Base-by-base conservation (phyloP, 2,329 filamentous ascomycete genomes). In the Aspergillus glaucus region DNA sequence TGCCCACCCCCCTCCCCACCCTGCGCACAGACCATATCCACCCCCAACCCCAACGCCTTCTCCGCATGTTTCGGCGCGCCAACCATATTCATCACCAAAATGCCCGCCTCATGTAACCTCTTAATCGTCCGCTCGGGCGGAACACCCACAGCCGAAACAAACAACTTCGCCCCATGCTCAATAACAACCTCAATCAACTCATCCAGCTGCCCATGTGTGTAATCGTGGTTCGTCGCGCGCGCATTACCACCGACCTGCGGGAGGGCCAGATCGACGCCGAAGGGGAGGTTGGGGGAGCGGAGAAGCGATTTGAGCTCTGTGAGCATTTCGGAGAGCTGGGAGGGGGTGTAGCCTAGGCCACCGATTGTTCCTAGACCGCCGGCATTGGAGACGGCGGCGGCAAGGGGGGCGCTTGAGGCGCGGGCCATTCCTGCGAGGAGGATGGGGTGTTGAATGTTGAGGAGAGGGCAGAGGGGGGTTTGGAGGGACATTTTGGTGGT, bases 31-130 rank as follows among this genome's bases (percentile, higher is more conserved):
- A 97, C 80, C 55, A 96, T 85, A 70, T 97, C 92, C 8, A 95
- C 89, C 40, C 92, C 92, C 0, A 85, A 80, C 44, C 89, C 82
- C 3, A 97, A 75, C 2, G 91, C 91, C 73, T 96, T 96, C 66
- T 85, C 80, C 1, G 91, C 91, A 67, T 97, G 92, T 66, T 86
- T 89, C 2, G 92, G 91, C 60, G 91, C 87, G 0, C 92, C 92
- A 17, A 96, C 90, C 91, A 96, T 96, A 68, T 96, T 96, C 90
- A 96, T 96, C 32, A 96, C 78, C 50, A 94, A 65, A 37, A 97
- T 87, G 0, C 87, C 87, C 0, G 86, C 85, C 7, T 78, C 77
- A 63, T 97, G 92, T 41, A 97, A 76, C 42, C 82, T 74, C 57
- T 88, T 82, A 49, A 96, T 86, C 4, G 91, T 81, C 49, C 75